phyloP scores from a whole-genome alignment of 108 stramenopile species.

The Cylindrotheca fusiformis region DNA sequence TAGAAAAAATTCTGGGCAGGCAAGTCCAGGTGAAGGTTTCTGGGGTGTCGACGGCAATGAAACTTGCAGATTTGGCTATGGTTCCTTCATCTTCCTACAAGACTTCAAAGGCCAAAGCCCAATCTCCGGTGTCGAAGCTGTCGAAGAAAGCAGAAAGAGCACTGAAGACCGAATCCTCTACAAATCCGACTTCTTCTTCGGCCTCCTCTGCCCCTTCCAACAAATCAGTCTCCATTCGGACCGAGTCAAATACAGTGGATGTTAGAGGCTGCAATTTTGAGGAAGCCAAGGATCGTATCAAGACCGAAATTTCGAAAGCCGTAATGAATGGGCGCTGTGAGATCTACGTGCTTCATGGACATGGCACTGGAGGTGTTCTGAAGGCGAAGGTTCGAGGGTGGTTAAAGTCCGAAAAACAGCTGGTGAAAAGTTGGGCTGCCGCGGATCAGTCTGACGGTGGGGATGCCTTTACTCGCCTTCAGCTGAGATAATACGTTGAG shows the following conservation, averaged over 20 bases:
- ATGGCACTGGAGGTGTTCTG: constrained; percentile 76
- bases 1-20: constrained; percentile 51
- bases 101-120: not conserved
- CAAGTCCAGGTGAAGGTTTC: constrained; percentile 63
- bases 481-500: constrained; percentile 39
- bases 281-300: constrained; percentile 62
- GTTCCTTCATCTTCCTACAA: constrained; percentile 15
- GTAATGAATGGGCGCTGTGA: constrained; percentile 42
- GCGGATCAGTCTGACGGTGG: constrained; percentile 83
- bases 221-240: constrained; percentile 51
- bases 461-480: constrained; percentile 79
- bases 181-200: constrained; percentile 2
- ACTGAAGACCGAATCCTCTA: constrained; percentile 43
- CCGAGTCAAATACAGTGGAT: constrained; percentile 83
- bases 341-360: constrained; percentile 78
- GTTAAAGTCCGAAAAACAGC: constrained; percentile 46
- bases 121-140: constrained; percentile 10
- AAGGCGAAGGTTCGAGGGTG: constrained; percentile 71
- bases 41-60: constrained; percentile 54
- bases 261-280: constrained; percentile 80
- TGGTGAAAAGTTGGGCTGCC: constrained; percentile 57
- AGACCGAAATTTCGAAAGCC: constrained; percentile 51
- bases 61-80: constrained; percentile 63
- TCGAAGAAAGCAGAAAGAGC: constrained; percentile 68
- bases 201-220: constrained; percentile 4